A percentile compares a stretch with the other conserved stretches of the same genome.
Evolutionary conservation across 768 basidiomycete genomes (phyloP).

Genomic region (Mycena olivaceomarginata): DNA sequence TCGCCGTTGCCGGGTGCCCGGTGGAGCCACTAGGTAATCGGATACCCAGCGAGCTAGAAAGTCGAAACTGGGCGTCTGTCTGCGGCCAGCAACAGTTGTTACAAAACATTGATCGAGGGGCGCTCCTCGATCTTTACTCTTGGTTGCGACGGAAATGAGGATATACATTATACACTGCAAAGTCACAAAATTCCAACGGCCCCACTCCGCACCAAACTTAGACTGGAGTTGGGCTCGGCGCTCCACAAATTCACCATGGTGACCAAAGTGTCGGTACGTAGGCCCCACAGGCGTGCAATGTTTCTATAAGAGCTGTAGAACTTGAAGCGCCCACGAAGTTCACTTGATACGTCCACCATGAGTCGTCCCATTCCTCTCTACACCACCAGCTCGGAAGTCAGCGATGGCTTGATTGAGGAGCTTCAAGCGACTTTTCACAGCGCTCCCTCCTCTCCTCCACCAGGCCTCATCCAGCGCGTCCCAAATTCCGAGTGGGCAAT

Average conservation of each 20-base stretch:
- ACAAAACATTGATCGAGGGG: too few relatives aligned
- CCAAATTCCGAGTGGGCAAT: slow-evolving; percentile 14
- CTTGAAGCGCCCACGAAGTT: slow-evolving; percentile 13
- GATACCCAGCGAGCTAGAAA: too few relatives aligned
- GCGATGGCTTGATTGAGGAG: slow-evolving; percentile 18
- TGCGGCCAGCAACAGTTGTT: too few relatives aligned
- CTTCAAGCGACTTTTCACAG: slow-evolving; percentile 14
- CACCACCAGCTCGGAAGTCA: slow-evolving; percentile 15
- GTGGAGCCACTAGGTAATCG: too few relatives aligned
- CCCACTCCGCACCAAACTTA: background rate
- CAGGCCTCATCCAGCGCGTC: slow-evolving; percentile 16
- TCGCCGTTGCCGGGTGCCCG: too few relatives aligned
- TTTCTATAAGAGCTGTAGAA: slow-evolving; percentile 1
- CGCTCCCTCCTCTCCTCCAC: slow-evolving; percentile 17
- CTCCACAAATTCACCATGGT: slow-evolving; percentile 4
- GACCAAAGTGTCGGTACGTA: slow-evolving; percentile 2
- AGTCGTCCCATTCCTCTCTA: slow-evolving; percentile 4
- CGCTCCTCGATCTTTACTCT: too few relatives aligned
- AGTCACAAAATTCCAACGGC: background rate
- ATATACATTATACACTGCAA: background rate
- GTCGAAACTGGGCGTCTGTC: too few relatives aligned
- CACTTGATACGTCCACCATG: background rate
- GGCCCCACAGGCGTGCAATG: slow-evolving; percentile 7
- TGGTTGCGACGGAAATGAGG: background rate
- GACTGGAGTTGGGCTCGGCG: slow-evolving; percentile 1